phyloP scores from a whole-genome alignment of 257 asterid genomes.

The Thymus mandschuricus region DNA sequence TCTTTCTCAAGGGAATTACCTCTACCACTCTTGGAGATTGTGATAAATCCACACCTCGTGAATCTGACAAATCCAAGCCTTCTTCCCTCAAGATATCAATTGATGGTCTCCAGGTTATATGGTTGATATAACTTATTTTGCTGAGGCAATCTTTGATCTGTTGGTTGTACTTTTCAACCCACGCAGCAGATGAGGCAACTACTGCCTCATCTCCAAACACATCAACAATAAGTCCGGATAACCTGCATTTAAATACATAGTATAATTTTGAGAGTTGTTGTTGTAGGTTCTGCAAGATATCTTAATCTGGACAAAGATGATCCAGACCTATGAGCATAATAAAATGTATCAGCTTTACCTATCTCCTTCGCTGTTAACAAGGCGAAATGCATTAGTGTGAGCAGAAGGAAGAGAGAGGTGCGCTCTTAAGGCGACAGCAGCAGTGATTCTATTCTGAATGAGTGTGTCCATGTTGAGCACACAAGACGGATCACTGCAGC shows the following conservation, averaged over 20 bases:
- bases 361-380: slow-evolving; percentile 96
- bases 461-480: slow-evolving; percentile 66
- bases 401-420: slow-evolving; percentile 79
- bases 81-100: slow-evolving; percentile 89
- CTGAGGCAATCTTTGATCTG: slow-evolving; percentile 58
- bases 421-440: slow-evolving; percentile 71
- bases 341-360: slow-evolving; percentile 44
- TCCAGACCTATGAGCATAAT: background rate
- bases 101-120: slow-evolving; percentile 87
- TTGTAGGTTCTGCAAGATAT: slow-evolving; percentile 14
- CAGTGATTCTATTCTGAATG: slow-evolving; percentile 66
- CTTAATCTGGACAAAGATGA: background rate
- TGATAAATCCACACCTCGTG: slow-evolving; percentile 44
- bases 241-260: slow-evolving; percentile 51
- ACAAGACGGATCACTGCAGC: slow-evolving; percentile 74
- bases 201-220: slow-evolving; percentile 91
- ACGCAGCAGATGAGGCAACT: slow-evolving; percentile 95
- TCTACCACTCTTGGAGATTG: slow-evolving; percentile 54
- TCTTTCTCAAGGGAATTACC: slow-evolving; percentile 44
- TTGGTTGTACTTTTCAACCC: slow-evolving; percentile 91
- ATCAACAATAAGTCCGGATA: slow-evolving; percentile 92
- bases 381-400: slow-evolving; percentile 82
- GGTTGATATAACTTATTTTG: slow-evolving; percentile 52
- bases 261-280: background rate
- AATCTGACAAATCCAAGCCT: slow-evolving; percentile 67